Evolutionary conservation across 78 protist species (phyloP), one percentile per base, ranked within the genome.

Genomic region (Dictyostelium firmibasis): DNA sequence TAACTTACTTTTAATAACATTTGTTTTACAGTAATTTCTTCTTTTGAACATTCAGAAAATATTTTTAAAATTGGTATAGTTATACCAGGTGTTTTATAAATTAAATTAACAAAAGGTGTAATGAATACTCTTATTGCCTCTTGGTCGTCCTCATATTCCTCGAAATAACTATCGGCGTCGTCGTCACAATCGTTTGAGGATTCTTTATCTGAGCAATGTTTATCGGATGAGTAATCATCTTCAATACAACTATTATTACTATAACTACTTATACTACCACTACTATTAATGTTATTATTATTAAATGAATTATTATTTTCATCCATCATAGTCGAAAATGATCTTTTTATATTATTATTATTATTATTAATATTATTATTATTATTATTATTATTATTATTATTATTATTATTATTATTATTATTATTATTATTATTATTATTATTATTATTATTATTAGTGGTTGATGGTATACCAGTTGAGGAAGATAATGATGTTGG

Each of bases 1-100:
- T n/a, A 20, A 86, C 76, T 20, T 86, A 86, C 93, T 27, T 86
- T 86, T 53, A 67, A 38, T 78, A 86, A 86, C 81, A 86, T 62
- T 35, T 50, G 33, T 36, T 75, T 77, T 41, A 86, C 85, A 9
- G 93, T 62, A 18, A 86, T 53, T 20, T 75, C 38, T 60, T 86
- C 93, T 77, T 62, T 77, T 27, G 67, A 23, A 86, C 93, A 86
- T 36, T 77, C 85, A 29, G 85, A 78, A 27, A 86, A 31, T 23
- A 86, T 13, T 36, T n/a, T 33, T 33, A 57, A n/a, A 36, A 86
- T 47, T 38, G 84, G 20, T 74, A 35, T 31, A 0, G 14, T 13
- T 0, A 67, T 25, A 67, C 76, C 76, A 11, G 76, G 76, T 67
- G 76, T 67, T 67, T 67, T 67, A 67, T 5, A 67, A 25, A 86